These are phyloP conservation scores for Mycena filopes DNA, from an alignment of 768 basidiomycete genomes.

Conservation along the genomic window DNA sequence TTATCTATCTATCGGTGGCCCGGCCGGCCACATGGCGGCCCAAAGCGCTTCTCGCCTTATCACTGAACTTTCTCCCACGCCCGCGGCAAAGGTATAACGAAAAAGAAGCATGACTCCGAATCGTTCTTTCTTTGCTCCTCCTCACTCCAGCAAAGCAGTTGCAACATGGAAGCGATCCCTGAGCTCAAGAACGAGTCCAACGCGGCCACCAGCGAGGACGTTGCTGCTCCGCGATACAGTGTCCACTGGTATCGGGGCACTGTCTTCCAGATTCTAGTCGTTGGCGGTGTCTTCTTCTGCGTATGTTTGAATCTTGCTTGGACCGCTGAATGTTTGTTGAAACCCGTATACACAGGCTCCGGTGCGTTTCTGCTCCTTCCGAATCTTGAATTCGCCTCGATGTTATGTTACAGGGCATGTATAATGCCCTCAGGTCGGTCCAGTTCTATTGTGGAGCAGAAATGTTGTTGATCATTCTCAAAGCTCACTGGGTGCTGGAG, in stretches of 20 bases:
- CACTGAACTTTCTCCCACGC: too few relatives aligned
- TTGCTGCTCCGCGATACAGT: slow-evolving; percentile 23
- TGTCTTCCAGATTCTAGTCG: slow-evolving; percentile 44
- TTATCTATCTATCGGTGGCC: too few relatives aligned
- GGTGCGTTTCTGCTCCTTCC: slow-evolving; percentile 21
- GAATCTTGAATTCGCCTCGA: background rate
- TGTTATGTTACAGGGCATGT: slow-evolving; percentile 39
- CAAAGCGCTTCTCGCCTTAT: too few relatives aligned
- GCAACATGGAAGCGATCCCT: slow-evolving; percentile 15
- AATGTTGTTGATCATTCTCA: too few relatives aligned
- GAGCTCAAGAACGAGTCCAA: slow-evolving; percentile 24
- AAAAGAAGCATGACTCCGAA: too few relatives aligned
- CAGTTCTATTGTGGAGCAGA: too few relatives aligned
- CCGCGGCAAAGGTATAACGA: too few relatives aligned
- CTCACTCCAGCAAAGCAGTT: background rate
- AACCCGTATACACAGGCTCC: slow-evolving; percentile 36
- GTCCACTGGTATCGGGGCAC: slow-evolving; percentile 47
- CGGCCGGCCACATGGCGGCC: too few relatives aligned
- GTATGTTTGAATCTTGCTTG: slow-evolving; percentile 31
- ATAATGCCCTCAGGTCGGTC: slow-evolving; percentile 39
- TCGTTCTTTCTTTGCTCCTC: background rate
- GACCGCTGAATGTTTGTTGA: background rate
- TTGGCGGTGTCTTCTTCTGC: slow-evolving; percentile 46
- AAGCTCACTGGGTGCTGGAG: slow-evolving; percentile 44
- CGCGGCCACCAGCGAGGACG: background rate